Evolutionary conservation across 2,329 filamentous ascomycete genomes (phyloP), one percentile per base, ranked within the genome.

Genomic region (Orbilia brochopaga): DNA sequence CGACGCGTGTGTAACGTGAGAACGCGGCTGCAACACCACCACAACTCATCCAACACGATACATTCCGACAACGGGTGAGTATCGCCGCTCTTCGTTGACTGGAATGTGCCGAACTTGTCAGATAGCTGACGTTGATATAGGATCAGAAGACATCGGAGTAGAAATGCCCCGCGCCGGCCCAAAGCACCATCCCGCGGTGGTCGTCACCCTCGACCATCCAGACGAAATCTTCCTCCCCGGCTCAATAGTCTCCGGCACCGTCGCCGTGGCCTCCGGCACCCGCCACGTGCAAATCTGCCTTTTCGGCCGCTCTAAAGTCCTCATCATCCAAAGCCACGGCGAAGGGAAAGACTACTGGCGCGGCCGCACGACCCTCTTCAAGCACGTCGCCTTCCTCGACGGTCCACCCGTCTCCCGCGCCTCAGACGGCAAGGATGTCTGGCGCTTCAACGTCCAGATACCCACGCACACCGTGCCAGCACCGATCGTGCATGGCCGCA

Each of bases 291-390:
- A 72, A 24, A 46, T 72, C 13, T 61, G 42, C 2, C 19, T 72
- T 1, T 65, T 60, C 51, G 67, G 55, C n/a, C 54, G 67, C 7
- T 58, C 50, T 15, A 72, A 72, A 42, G 67, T 72, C 17, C 53
- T 72, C 21, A 65, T 72, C 19, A 35, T 65, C 11, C 60, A 37
- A 27, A 65, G 44, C 27, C 56, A 32, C 11, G 67, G 67, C 17
- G 55, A 72, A 53, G 55, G 60, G 13, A 65, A 61, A 17, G 67
- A 72, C 27, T 65, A 65, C 23, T 72, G 42, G 35, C 67, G 67
- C n/a, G 67, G 67, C 15, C 60, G 67, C 3, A 55, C 60, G 17
- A 32, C 56, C 2, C n/a, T 72, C 1, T 72, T 72, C 27, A 40
- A 72, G n/a, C 10, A 51, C 24, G n/a, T 24, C 1, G 55, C 56